Evolutionary conservation across 2,329 filamentous ascomycete species (phyloP), one percentile per base, ranked within the genome.

Genomic region (Botrytis galanthina): DNA sequence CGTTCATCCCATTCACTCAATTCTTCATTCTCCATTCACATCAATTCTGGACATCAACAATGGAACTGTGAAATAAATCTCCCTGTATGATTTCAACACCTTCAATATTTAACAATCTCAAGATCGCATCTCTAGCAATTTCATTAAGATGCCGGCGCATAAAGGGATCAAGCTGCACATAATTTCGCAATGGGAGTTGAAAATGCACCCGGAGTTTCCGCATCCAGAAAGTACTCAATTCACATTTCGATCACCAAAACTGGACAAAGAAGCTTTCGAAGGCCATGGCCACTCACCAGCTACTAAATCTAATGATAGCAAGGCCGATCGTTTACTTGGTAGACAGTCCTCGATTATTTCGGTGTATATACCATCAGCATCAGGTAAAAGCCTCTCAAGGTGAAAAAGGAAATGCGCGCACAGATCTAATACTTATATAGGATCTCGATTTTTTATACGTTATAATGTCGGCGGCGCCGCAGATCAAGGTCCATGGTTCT

Each of bases 301-400:
- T 75, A 46, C 74, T 37, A 22, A 66, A 32, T 70, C 77, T 12
- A 73, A 75, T 16, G 76, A 79, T 18, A 77, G 79, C 73, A 74
- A 79, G 61, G 75, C 77, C 22, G 79, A 82, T 73, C 77, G 67
- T 77, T 79, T 76, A 75, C 81, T 81, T 66, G 80, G 79, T 39
- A 75, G 77, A 68, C 72, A 76, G 42, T 83, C 87, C 2, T 83
- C 79, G 6, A 39, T 73, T 4, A 81, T 86, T 35, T 87, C 88
- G 1, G 87, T 89, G 48, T 90, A 90, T 76, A 84, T 90, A 20
- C 87, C 88, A 3, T 88, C 87, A 0, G 78, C 84, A 5, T 84
- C 87, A 79, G 87, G 87, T 88, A 79, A 73, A 80, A 7, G 6
- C 42, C 32, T 32, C 29, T 8, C 51, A 39, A 32, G 18, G 10